Base-by-base conservation (phyloP, 208 protist genomes). In the Wallacemonas sp. region DNA sequence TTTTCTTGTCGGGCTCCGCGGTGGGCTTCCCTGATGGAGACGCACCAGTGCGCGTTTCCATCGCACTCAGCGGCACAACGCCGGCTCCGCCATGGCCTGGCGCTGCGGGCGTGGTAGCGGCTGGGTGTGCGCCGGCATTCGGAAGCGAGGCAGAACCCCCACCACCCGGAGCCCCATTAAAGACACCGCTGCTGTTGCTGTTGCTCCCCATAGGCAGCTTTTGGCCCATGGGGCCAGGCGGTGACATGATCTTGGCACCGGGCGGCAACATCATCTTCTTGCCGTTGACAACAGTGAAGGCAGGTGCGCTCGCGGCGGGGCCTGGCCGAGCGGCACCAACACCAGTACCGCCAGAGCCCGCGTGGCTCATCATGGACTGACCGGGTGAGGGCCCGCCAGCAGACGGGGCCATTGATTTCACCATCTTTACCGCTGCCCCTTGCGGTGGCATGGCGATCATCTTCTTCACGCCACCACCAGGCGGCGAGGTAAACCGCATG, bases 261-360 rank as follows among this genome's bases (percentile, higher is more conserved):
- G 71, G 71, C 24, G 66, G 71, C 38, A 78, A 11, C 58, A 78
- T 62, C 15, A 78, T 47, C 46, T 72, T 72, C 33, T 78, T 68
- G 5, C 70, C 75, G 15, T 73, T 66, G 22, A 73, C 30, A 14
- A 67, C 30, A 4, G 65, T 45, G 28, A 73, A 77, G 33, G 60
- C 60, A 21, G 72, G 72, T 5, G 26, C 19, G 8, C 15, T 30
- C 36, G 53, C 11, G 46, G 27, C 5, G 15, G 9, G 58, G n/a
- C n/a, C n/a, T n/a, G n/a, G n/a, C n/a, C n/a, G n/a, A n/a, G n/a
- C n/a, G n/a, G n/a, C n/a, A n/a, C n/a, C n/a, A n/a, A n/a, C n/a
- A n/a, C n/a, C n/a, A n/a, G n/a, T n/a, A n/a, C n/a, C n/a, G n/a
- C n/a, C n/a, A n/a, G n/a, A n/a, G n/a, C n/a, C n/a, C n/a, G n/a